Percentiles rank a stretch among this genome's conserved stretches.
Evolutionary conservation across 2,329 filamentous ascomycete species (phyloP).

Genomic region (Ascochyta koolunga): DNA sequence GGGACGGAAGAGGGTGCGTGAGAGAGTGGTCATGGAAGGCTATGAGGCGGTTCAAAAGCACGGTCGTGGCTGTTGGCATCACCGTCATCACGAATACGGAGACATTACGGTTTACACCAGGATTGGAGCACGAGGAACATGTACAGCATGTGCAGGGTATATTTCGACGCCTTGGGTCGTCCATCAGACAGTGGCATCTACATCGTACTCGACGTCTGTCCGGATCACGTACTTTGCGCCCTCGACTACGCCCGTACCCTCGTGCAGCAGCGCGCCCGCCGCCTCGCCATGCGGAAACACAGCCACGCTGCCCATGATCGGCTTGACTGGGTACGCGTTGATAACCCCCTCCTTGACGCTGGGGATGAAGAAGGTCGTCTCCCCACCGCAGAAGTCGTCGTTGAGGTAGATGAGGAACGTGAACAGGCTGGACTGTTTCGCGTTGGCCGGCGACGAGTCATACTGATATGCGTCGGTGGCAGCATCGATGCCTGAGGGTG

Average conservation of each 20-base stretch:
- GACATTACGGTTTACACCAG: not conserved
- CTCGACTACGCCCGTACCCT: slow-evolving; percentile 72
- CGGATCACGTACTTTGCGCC: slow-evolving; percentile 73
- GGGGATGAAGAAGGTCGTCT: slow-evolving; percentile 74
- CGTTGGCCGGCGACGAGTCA: slow-evolving; percentile 65
- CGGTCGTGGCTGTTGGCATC: not conserved
- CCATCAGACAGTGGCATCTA: slow-evolving; percentile 43
- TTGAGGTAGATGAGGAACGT: slow-evolving; percentile 74
- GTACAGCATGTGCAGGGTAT: not conserved
- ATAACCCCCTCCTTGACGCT: slow-evolving; percentile 67
- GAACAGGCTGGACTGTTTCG: slow-evolving; percentile 70
- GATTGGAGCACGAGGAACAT: not conserved
- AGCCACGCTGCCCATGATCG: slow-evolving; percentile 71
- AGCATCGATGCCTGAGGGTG: slow-evolving; percentile 67
- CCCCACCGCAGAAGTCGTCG: slow-evolving; percentile 73
- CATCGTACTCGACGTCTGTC: slow-evolving; percentile 74
- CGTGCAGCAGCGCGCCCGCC: slow-evolving; percentile 68
- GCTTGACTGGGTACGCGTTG: slow-evolving; percentile 72
- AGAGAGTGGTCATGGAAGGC: not conserved
- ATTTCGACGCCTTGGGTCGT: not conserved
- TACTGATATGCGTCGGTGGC: slow-evolving; percentile 66
- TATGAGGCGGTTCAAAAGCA: no score
- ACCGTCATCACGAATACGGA: not conserved
- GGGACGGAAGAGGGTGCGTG: slow-evolving; percentile 22
- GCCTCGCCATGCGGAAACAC: slow-evolving; percentile 74